A percentile compares a stretch with the other conserved stretches of the same genome.
Conservation (phyloP, 78 protist species). For the Anaeramoeba flamelloides region DNA sequence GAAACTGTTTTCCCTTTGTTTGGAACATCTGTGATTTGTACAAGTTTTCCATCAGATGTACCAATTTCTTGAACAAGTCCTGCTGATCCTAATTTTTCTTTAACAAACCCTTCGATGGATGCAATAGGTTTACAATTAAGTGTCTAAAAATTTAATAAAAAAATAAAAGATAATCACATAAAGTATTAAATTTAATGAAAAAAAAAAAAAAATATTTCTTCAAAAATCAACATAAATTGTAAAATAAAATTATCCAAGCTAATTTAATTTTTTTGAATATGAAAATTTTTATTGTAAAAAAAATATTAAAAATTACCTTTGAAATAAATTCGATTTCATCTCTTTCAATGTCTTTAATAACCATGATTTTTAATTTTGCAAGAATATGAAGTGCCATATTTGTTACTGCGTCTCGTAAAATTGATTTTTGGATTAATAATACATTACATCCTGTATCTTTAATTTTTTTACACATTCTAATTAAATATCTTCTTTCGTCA, state of each 20-base stretch:
- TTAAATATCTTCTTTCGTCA: constrained; percentile 81
- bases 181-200: neutral
- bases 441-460: constrained; percentile 87
- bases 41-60: constrained; percentile 58
- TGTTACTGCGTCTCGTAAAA: constrained; percentile 26
- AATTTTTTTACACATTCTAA: constrained; percentile 72
- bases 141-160: constrained; percentile 15
- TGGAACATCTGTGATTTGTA: constrained; percentile 68
- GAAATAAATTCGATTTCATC: constrained; percentile 89
- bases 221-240: too few relatives aligned
- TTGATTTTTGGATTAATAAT: constrained; percentile 49
- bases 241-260: too few relatives aligned
- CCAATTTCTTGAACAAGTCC: constrained; percentile 69
- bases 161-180: neutral
- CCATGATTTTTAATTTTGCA: constrained; percentile 83
- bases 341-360: constrained; percentile 88
- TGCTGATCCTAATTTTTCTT: constrained; percentile 82
- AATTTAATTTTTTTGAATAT: too few relatives aligned
- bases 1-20: constrained; percentile 69
- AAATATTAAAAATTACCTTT: constrained; percentile 27
- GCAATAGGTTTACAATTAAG: constrained; percentile 87
- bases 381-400: constrained; percentile 80
- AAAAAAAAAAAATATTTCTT: too few relatives aligned
- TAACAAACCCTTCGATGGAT: constrained; percentile 50
- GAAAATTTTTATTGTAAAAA: too few relatives aligned